Evolutionary conservation across 345 rosid genomes (phyloP), one percentile per base, ranked within the genome.

Genomic region (Gossypium raimondii): DNA sequence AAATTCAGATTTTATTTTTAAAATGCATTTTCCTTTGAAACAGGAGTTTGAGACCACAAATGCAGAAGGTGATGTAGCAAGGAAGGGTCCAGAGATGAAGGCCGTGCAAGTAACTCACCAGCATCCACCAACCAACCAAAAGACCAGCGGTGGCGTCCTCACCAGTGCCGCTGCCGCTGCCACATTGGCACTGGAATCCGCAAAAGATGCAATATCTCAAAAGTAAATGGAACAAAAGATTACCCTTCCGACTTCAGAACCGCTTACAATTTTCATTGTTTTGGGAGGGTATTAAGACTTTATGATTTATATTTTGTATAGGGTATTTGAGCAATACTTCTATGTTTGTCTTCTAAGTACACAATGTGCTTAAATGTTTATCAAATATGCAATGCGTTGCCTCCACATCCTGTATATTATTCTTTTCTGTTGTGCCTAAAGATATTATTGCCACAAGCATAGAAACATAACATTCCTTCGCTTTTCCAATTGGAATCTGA

Each of bases 111-210:
- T 86, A 63, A 73, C 79, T 72, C 95, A 88, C 59, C 84, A 86
- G 45, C 71, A 76, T 73, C 82, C 84, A 20, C 24, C 47, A 11
- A 52, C 53, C 9, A 70, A 67, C 69, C 62, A 82, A 47, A 78
- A 67, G 50, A 84, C 92, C 56, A 86, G 96, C 73, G 93, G 94
- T 0, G 88, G 89, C 17, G 75, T 89, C 73, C 79, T 92, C 76
- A 75, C 81, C 1, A 84, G 74, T 25, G 96, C 98, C 3, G 93
- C 93, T 9, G 91, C 85, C 0, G 86, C 93, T 3, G 89, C 78
- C 3, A 84, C 82, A 10, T 70, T 82, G 22, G 78, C 89, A 71
- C 85, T 92, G 71, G 77, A 89, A 67, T 84, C 90, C 9, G 90
- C 92, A 52, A 83, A 86, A 85, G 81, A 89, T 68, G 90, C 84